Evolutionary conservation across 2,329 filamentous ascomycete genomes (phyloP).

Genomic region (Didymella keratinophila): DNA sequence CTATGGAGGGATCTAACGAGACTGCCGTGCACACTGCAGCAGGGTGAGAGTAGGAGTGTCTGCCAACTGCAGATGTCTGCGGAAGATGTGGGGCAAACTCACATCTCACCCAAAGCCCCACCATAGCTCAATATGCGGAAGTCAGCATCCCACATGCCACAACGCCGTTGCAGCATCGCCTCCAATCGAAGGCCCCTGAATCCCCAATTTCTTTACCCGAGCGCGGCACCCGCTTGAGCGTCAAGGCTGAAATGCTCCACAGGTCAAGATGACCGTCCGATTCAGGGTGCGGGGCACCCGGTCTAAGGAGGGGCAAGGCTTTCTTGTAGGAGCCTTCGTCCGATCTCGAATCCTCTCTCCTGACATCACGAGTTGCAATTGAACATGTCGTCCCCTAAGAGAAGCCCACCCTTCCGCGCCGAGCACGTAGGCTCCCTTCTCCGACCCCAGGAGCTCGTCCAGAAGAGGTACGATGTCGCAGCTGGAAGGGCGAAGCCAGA

Average conservation of each 20-base stretch:
- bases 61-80: neutral
- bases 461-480: slow-evolving; percentile 62
- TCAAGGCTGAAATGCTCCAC: slow-evolving; percentile 22
- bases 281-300: slow-evolving; percentile 32
- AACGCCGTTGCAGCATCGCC: slow-evolving; percentile 14
- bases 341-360: slow-evolving; percentile 9
- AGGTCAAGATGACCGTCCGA: slow-evolving; percentile 19
- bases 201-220: slow-evolving; percentile 19
- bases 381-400: slow-evolving; percentile 47
- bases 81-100: slow-evolving; percentile 11
- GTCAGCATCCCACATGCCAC: slow-evolving; percentile 34
- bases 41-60: neutral
- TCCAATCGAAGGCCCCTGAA: slow-evolving; percentile 31
- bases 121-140: slow-evolving; percentile 15
- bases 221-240: slow-evolving; percentile 17
- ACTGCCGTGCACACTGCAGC: neutral
- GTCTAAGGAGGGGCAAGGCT: slow-evolving; percentile 34
- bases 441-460: slow-evolving; percentile 68
- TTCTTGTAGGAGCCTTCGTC: slow-evolving; percentile 13
- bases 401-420: slow-evolving; percentile 69
- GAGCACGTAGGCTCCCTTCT: slow-evolving; percentile 77
- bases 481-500: slow-evolving; percentile 58
- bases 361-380: slow-evolving; percentile 30
- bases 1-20: neutral
- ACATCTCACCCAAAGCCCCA: slow-evolving; percentile 26